Conservation (phyloP, 148 eudicot species). For the Fagopyrum homotropicum region DNA sequence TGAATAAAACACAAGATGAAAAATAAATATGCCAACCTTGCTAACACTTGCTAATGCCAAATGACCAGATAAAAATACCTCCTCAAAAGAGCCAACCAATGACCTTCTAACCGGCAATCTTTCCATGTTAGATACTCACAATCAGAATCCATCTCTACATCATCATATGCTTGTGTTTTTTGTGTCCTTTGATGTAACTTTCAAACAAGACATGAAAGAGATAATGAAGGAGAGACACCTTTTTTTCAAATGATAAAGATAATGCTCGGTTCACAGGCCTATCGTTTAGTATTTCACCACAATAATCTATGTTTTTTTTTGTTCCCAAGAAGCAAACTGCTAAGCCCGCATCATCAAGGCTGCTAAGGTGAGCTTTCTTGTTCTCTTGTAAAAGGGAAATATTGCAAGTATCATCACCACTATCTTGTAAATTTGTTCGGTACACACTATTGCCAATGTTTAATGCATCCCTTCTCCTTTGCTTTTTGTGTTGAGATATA, state of each 20-base stretch:
- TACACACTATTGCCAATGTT: slow-evolving; percentile 33
- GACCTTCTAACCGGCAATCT: slow-evolving; percentile 51
- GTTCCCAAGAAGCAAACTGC: slow-evolving; percentile 27
- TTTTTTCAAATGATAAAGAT: slow-evolving; percentile 25
- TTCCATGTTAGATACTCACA: slow-evolving; percentile 36
- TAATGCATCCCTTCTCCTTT: slow-evolving; percentile 39
- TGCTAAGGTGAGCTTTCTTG: slow-evolving; percentile 56
- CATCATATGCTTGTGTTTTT: slow-evolving; percentile 16
- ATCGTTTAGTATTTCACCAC: slow-evolving; percentile 16
- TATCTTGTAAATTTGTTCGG: slow-evolving; percentile 22
- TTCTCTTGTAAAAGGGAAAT: slow-evolving; percentile 35
- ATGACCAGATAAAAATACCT: slow-evolving; percentile 69
- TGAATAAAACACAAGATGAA: neutral
- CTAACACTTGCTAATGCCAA: slow-evolving; percentile 34
- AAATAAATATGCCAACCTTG: slow-evolving; percentile 37
- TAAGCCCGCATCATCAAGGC: slow-evolving; percentile 25
- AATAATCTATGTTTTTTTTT: slow-evolving; percentile 17
- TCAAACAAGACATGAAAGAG: slow-evolving; percentile 79
- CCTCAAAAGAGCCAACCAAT: slow-evolving; percentile 75
- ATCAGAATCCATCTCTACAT: slow-evolving; percentile 15
- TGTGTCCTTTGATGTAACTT: slow-evolving; percentile 30
- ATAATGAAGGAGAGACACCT: slow-evolving; percentile 44
- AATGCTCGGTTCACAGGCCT: slow-evolving; percentile 19
- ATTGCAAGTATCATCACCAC: slow-evolving; percentile 20
- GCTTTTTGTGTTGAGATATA: too few species aligned